phyloP scores from a whole-genome alignment of 768 basidiomycete genomes.

The Leucocoprinus leucothites region DNA sequence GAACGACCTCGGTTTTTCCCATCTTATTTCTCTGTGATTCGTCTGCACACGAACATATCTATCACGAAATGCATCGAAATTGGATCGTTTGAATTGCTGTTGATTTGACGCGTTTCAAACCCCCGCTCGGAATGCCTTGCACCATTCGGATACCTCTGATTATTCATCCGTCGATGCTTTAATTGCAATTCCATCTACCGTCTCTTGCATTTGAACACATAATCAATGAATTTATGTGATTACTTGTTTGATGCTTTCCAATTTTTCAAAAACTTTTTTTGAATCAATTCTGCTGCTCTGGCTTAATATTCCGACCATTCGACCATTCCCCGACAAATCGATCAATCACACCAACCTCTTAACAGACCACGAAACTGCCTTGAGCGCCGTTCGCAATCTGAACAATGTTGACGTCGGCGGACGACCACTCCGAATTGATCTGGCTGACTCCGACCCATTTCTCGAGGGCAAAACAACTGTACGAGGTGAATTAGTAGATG shows the following conservation, averaged over 20 bases:
- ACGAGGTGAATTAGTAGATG: conserved; percentile 76
- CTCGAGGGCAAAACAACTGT: conserved; percentile 89
- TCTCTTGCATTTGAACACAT: neutral
- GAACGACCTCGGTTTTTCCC: too few relatives aligned
- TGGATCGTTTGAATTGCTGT: conserved; percentile 4
- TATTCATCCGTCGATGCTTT: conserved; percentile 5
- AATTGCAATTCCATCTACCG: neutral
- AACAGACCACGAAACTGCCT: conserved; percentile 91
- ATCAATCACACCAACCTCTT: conserved; percentile 10
- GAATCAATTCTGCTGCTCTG: too few relatives aligned
- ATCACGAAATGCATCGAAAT: too few relatives aligned
- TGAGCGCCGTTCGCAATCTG: conserved; percentile 93
- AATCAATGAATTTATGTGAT: conserved; percentile 8
- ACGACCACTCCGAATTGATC: conserved; percentile 88
- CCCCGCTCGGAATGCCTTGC: neutral
- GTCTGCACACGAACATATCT: neutral
- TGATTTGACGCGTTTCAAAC: conserved; percentile 6
- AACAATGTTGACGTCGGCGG: conserved; percentile 93
- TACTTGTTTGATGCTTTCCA: neutral
- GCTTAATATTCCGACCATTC: too few relatives aligned
- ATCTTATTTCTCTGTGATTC: neutral
- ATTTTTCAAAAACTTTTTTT: neutral
- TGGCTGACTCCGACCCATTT: conserved; percentile 91
- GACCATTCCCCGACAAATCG: neutral
- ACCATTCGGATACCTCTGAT: conserved; percentile 5